These are phyloP conservation scores for Neopestalotiopsis rosae DNA, from an alignment of 2,329 filamentous ascomycete genomes.

Conservation along the genomic window DNA sequence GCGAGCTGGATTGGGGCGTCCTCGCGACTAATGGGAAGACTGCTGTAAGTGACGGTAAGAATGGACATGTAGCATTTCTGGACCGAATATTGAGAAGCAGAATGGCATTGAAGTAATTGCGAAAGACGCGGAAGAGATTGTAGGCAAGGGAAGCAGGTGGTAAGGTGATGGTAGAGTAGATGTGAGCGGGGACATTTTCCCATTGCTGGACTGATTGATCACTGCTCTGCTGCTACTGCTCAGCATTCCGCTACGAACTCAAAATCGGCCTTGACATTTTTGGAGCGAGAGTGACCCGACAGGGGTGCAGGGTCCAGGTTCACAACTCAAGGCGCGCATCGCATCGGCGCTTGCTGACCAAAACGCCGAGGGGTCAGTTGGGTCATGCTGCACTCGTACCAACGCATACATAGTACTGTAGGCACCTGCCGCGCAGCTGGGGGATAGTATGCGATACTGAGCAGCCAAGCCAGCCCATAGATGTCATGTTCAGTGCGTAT, in stretches of 20 bases:
- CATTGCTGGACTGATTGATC: background rate
- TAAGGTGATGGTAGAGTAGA: constrained; percentile 9
- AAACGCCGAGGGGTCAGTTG: constrained; percentile 5
- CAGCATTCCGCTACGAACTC: constrained; percentile 6
- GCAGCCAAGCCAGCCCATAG: too few species aligned
- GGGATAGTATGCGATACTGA: too few species aligned
- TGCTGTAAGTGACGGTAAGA: background rate
- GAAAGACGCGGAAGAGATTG: constrained; percentile 9
- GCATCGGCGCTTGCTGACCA: constrained; percentile 15
- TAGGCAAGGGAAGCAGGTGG: constrained; percentile 7
- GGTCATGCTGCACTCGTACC: background rate
- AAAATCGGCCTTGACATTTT: constrained; percentile 16
- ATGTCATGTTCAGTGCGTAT: background rate
- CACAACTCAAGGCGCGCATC: background rate
- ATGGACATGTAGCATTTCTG: constrained; percentile 2
- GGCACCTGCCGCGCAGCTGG: background rate
- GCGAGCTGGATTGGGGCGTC: background rate
- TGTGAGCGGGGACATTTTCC: constrained; percentile 18
- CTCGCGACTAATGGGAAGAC: constrained; percentile 3
- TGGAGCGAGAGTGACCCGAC: constrained; percentile 1
- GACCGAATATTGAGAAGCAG: constrained; percentile 1
- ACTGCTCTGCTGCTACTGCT: constrained; percentile 1
- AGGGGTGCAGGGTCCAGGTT: background rate
- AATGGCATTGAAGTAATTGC: constrained; percentile 1
- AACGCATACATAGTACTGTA: background rate